Evolutionary conservation across 108 stramenopile genomes (phyloP), one percentile per base, ranked within the genome.

Genomic region (Stephanodiscus minutulus): DNA sequence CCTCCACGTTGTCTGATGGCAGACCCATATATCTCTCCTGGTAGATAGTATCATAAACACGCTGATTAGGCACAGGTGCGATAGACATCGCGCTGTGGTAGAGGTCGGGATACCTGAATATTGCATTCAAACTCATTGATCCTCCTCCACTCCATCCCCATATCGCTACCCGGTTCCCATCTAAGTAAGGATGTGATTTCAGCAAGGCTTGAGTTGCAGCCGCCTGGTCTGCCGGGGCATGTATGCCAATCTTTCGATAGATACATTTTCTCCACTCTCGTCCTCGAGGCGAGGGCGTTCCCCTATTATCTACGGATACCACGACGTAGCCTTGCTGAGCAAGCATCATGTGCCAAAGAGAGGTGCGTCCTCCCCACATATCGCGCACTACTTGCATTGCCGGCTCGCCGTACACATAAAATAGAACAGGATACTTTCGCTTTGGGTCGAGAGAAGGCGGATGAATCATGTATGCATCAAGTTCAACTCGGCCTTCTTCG

Each of bases 91-190:
- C 69, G 35, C 53, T 57, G 27, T 63, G 70, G 50, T 78, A 78
- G 8, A 78, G 59, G 47, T 78, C 65, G 28, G 77, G 77, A 62
- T 71, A 71, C 43, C 77, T 33, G 61, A 78, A 78, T 33, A 78
- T 78, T 54, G 77, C 77, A 72, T 78, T 78, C 65, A 78, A 55
- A 55, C 77, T 78, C 77, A 78, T 78, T 9, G 70, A 71, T 17
- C 77, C 77, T 49, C 77, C 77, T 66, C 77, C 77, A 46, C 64
- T 66, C 77, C 77, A 78, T 46, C 77, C 77, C 77, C 77, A 78
- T 66, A 78, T 78, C n/a, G 70, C 77, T n/a, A 78, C 70, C 25
- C 77, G 44, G 7, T 67, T 66, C 28, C 50, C 36, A 50, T 78
- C 77, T 39, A 78, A 59, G 48, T 78, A 78, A 21, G 77, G 77